phyloP scores from a whole-genome alignment of 331 rosid species.

The Pyracantha coccinea region DNA sequence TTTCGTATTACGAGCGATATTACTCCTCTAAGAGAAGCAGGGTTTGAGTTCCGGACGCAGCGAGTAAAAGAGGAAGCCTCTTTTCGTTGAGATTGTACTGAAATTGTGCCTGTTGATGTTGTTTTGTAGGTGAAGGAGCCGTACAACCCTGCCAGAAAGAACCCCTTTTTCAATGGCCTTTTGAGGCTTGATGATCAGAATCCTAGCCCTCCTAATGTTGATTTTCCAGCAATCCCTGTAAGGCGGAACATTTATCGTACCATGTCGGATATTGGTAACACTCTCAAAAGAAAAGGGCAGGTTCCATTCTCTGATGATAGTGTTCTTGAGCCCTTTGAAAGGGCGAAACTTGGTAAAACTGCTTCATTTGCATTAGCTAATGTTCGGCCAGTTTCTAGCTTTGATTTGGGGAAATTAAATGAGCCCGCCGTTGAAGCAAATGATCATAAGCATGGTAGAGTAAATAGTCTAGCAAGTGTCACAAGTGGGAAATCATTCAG shows the following conservation, averaged over 20 bases:
- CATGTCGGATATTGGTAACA: constrained; percentile 28
- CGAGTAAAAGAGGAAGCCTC: no score
- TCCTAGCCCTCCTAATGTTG: constrained; percentile 4
- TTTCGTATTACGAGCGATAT: no score
- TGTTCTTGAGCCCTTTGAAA: constrained; percentile 20
- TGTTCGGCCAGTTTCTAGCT: constrained; percentile 17
- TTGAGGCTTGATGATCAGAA: constrained; percentile 13
- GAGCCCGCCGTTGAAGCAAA: constrained; percentile 19
- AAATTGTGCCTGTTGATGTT: background rate
- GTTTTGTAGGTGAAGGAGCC: constrained; percentile 45
- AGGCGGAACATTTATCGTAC: constrained; percentile 17
- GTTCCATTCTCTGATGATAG: constrained; percentile 21
- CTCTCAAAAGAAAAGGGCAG: constrained; percentile 15
- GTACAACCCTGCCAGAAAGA: constrained; percentile 32
- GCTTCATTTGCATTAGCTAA: constrained; percentile 27
- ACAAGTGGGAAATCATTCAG: constrained; percentile 33
- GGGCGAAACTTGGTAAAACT: constrained; percentile 21
- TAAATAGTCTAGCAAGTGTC: constrained; percentile 8
- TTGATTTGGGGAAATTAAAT: constrained; percentile 16
- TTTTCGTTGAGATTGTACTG: background rate
- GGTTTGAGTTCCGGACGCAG: no score
- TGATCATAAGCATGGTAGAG: constrained; percentile 7
- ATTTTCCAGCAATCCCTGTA: constrained; percentile 5
- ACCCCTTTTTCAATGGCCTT: constrained; percentile 37
- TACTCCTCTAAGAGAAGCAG: no score